These are phyloP conservation scores for Coemansia sp. DNA, from an alignment of 192 early-diverging fungal genomes.

Conservation along the genomic window DNA sequence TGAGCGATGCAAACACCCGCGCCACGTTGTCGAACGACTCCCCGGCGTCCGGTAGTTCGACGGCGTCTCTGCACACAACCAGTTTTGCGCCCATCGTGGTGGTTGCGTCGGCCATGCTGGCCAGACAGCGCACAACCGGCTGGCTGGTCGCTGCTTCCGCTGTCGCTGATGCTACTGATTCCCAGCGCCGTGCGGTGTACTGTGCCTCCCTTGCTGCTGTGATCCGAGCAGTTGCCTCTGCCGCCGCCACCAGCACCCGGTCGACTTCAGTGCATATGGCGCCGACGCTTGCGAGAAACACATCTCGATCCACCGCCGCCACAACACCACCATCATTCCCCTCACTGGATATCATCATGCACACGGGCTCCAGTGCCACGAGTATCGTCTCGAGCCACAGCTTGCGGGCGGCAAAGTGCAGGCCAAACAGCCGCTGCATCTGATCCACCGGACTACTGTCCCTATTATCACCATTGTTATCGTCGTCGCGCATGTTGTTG, in stretches of 20 bases:
- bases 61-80: conserved; percentile 21
- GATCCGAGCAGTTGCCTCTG: neutral
- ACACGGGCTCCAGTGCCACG: neutral
- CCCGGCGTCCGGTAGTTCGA: conserved; percentile 2
- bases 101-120: conserved; percentile 19
- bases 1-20: conserved; percentile 44
- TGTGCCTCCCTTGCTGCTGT: conserved; percentile 17
- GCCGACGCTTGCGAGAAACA: neutral
- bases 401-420: conserved; percentile 32
- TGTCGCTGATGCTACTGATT: neutral
- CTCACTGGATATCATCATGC: no score
- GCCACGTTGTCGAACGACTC: conserved; percentile 20
- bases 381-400: conserved; percentile 27
- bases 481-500: neutral
- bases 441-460: conserved; percentile 13
- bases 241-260: neutral
- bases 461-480: neutral
- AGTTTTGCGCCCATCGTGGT: conserved; percentile 33
- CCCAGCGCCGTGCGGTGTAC: conserved; percentile 33
- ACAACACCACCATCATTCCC: no score
- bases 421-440: conserved; percentile 10
- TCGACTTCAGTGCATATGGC: neutral
- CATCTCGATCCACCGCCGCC: neutral
- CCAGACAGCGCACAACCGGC: conserved; percentile 19
- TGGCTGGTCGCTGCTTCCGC: neutral